A percentile compares a stretch with the other conserved stretches of the same genome.
Evolutionary conservation across 2,329 filamentous ascomycete species (phyloP).

Genomic region (Xylaria sp.): DNA sequence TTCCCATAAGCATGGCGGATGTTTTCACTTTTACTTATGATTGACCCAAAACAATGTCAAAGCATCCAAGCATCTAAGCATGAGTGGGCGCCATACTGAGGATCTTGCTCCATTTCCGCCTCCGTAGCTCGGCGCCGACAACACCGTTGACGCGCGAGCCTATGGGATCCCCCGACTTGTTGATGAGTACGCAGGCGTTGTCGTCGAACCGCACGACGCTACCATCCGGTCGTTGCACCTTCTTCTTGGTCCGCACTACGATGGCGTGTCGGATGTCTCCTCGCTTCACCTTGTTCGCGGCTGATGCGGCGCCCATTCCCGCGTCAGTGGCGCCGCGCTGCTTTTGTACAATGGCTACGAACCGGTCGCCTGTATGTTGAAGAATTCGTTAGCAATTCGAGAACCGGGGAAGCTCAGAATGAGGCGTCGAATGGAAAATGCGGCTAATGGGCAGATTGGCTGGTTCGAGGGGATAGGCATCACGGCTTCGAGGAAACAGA

Average conservation of each 20-base stretch:
- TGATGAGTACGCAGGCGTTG: slow-evolving; percentile 97
- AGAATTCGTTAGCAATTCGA: slow-evolving; percentile 12
- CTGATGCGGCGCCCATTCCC: slow-evolving; percentile 75
- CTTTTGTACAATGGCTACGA: slow-evolving; percentile 97
- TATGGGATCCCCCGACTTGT: slow-evolving; percentile 95
- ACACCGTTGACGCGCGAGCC: slow-evolving; percentile 92
- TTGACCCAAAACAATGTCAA: not conserved
- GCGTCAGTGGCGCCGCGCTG: slow-evolving; percentile 82
- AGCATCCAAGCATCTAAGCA: slow-evolving; percentile 51
- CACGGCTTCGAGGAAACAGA: not conserved
- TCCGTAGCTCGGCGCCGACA: slow-evolving; percentile 87
- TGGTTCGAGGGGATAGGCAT: not conserved
- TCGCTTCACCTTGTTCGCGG: slow-evolving; percentile 92
- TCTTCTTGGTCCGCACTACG: slow-evolving; percentile 90
- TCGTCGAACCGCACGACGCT: slow-evolving; percentile 94
- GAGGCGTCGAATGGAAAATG: not conserved
- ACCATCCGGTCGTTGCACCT: slow-evolving; percentile 86
- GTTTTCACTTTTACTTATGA: not conserved
- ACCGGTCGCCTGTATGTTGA: slow-evolving; percentile 80
- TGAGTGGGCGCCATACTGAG: slow-evolving; percentile 87
- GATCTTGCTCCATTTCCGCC: slow-evolving; percentile 98
- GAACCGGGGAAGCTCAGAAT: not conserved
- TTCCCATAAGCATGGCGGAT: not conserved
- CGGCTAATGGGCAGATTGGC: not conserved
- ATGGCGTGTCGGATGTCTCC: slow-evolving; percentile 97